Evolutionary conservation across 139 green algal species (phyloP).

Genomic region (Protoeuglena noctilucae): DNA sequence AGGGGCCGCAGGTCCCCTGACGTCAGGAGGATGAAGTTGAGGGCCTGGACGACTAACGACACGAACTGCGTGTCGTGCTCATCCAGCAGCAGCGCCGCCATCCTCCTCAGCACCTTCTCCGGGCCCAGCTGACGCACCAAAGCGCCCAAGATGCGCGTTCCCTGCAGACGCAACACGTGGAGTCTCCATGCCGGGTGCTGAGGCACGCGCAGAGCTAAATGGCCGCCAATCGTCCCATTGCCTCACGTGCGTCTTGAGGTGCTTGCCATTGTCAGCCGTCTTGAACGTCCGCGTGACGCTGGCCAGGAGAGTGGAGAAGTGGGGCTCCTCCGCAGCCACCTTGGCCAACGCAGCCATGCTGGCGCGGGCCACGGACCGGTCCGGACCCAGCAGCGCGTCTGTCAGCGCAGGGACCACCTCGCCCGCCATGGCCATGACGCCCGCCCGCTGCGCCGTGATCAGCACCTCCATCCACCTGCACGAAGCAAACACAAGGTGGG

Average conservation of each 20-base stretch:
- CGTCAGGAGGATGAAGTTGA: conserved; percentile 86
- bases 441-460: conserved; percentile 46
- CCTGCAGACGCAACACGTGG: conserved; percentile 42
- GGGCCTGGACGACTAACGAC: conserved; percentile 56
- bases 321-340: conserved; percentile 11
- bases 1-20: conserved; percentile 45
- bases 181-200: conserved; percentile 7
- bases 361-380: not conserved
- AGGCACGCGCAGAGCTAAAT: not conserved
- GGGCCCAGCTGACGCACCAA: conserved; percentile 38
- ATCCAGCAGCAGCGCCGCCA: conserved; percentile 4
- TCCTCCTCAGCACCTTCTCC: conserved; percentile 18
- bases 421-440: conserved; percentile 2
- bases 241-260: not conserved
- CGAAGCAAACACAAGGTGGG: not conserved
- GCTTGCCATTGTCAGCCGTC: conserved; percentile 8
- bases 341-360: not conserved
- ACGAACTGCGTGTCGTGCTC: conserved; percentile 67
- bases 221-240: not conserved
- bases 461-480: conserved; percentile 17
- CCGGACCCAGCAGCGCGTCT: too few relatives aligned
- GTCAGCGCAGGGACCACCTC: too few relatives aligned
- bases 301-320: conserved; percentile 2
- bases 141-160: conserved; percentile 44
- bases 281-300: conserved; percentile 15